These are phyloP conservation scores for Schizopora paradoxa DNA, from an alignment of 1,284 basidiomycete genomes.

Conservation along the genomic window DNA sequence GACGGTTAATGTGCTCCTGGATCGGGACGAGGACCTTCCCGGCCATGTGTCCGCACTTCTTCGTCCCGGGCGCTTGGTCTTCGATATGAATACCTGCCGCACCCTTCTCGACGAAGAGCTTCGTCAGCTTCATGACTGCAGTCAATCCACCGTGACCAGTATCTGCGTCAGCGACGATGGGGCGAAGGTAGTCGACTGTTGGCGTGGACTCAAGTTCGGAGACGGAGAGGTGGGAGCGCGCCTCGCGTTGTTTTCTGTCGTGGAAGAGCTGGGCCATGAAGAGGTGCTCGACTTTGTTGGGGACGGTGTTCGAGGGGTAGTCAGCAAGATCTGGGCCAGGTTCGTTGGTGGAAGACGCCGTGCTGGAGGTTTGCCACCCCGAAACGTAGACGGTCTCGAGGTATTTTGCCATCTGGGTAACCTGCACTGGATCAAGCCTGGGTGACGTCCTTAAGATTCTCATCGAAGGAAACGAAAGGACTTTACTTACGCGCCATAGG, in stretches of 20 bases:
- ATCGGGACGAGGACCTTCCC: conserved; percentile 60
- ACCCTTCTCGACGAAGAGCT: conserved; percentile 76
- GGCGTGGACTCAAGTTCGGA: conserved; percentile 67
- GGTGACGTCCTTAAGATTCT: conserved; percentile 1
- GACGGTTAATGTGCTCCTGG: conserved; percentile 75
- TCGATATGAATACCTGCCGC: conserved; percentile 74
- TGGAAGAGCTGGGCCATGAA: conserved; percentile 88
- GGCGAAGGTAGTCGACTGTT: conserved; percentile 57
- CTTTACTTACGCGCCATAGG: conserved; percentile 90
- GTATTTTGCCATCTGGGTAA: conserved; percentile 98
- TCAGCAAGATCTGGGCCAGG: conserved; percentile 97
- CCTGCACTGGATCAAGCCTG: conserved; percentile 94
- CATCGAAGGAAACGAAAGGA: too few species aligned
- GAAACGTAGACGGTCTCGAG: conserved; percentile 98
- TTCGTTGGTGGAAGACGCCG: conserved; percentile 87
- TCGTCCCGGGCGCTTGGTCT: conserved; percentile 73
- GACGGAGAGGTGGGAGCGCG: conserved; percentile 66
- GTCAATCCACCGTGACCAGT: conserved; percentile 63
- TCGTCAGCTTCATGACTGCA: conserved; percentile 67
- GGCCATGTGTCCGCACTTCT: conserved; percentile 72
- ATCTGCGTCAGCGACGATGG: conserved; percentile 66
- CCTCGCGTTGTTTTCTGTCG: conserved; percentile 81
- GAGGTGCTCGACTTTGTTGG: conserved; percentile 86
- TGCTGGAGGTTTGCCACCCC: conserved; percentile 95
- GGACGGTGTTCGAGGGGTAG: conserved; percentile 92